These are phyloP conservation scores for Aspergillus leporis DNA, from an alignment of 495 filamentous ascomycete species.

Conservation along the genomic window DNA sequence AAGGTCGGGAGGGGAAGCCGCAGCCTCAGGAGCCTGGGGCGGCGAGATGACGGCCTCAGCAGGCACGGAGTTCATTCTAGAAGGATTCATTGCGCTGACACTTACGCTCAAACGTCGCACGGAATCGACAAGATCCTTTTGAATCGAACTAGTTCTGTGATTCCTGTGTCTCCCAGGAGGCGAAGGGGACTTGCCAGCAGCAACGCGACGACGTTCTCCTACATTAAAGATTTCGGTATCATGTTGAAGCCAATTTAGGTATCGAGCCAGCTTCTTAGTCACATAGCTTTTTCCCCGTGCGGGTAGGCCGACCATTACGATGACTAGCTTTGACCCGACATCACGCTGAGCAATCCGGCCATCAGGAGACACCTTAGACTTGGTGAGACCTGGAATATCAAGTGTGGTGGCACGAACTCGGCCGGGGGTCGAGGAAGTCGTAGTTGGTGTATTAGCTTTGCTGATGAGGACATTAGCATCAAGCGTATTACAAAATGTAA, in stretches of 20 bases:
- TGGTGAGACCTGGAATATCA: slow-evolving; percentile 86
- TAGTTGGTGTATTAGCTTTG: slow-evolving; percentile 32
- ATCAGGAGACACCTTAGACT: slow-evolving; percentile 90
- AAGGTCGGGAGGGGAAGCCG: slow-evolving; percentile 23
- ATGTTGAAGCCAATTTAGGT: slow-evolving; percentile 96
- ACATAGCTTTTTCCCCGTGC: slow-evolving; percentile 97
- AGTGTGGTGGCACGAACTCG: slow-evolving; percentile 79
- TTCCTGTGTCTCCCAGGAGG: slow-evolving; percentile 28
- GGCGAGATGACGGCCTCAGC: not conserved
- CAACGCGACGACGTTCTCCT: slow-evolving; percentile 82
- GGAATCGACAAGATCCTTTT: slow-evolving; percentile 45
- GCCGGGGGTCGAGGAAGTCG: slow-evolving; percentile 42
- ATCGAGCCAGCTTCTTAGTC: slow-evolving; percentile 94
- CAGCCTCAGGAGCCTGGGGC: not conserved
- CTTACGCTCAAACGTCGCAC: slow-evolving; percentile 46
- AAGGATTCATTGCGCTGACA: slow-evolving; percentile 33
- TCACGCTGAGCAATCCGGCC: slow-evolving; percentile 89
- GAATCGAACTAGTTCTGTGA: slow-evolving; percentile 32
- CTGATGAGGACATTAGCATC: slow-evolving; percentile 9
- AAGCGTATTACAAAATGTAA: not conserved
- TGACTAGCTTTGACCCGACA: slow-evolving; percentile 92
- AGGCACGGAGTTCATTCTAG: slow-evolving; percentile 20
- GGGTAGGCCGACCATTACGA: slow-evolving; percentile 97
- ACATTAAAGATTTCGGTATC: slow-evolving; percentile 96
- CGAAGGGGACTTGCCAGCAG: slow-evolving; percentile 58